These are phyloP conservation scores for Sutorius australiensis DNA, from an alignment of 768 basidiomycete species.

Conservation along the genomic window DNA sequence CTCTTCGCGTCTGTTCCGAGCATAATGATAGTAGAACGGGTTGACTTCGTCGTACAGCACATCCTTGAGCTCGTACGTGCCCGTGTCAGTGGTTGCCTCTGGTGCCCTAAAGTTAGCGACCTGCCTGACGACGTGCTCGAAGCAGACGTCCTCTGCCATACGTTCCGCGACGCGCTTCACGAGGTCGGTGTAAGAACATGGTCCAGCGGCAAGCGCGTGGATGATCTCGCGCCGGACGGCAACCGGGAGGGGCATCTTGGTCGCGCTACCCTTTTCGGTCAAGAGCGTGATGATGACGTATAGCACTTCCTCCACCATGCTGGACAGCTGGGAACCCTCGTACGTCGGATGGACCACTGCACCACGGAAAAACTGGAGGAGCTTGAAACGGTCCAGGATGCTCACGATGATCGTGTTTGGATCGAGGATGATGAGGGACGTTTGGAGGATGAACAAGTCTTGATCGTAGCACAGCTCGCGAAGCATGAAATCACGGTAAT, in stretches of 20 bases:
- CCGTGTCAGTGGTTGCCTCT: conserved; percentile 71
- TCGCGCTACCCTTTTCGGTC: conserved; percentile 75
- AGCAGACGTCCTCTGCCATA: conserved; percentile 76
- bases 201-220: conserved; percentile 85
- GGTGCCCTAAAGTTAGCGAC: conserved; percentile 84
- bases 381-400: conserved; percentile 86
- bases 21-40: conserved; percentile 95
- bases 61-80: conserved; percentile 85
- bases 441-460: conserved; percentile 87
- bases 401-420: conserved; percentile 78
- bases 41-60: conserved; percentile 84
- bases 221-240: conserved; percentile 82
- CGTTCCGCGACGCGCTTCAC: conserved; percentile 89
- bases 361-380: conserved; percentile 76
- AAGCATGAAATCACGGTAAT: conserved; percentile 95
- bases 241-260: conserved; percentile 56
- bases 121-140: conserved; percentile 72
- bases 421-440: conserved; percentile 72
- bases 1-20: conserved; percentile 88
- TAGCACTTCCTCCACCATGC: conserved; percentile 90
- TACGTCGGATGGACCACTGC: conserved; percentile 51
- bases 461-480: conserved; percentile 97
- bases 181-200: conserved; percentile 86
- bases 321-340: conserved; percentile 65
- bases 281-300: conserved; percentile 84